These are phyloP conservation scores for Primulina huaijiensis DNA, from an alignment of 257 asterid species.

Conservation along the genomic window DNA sequence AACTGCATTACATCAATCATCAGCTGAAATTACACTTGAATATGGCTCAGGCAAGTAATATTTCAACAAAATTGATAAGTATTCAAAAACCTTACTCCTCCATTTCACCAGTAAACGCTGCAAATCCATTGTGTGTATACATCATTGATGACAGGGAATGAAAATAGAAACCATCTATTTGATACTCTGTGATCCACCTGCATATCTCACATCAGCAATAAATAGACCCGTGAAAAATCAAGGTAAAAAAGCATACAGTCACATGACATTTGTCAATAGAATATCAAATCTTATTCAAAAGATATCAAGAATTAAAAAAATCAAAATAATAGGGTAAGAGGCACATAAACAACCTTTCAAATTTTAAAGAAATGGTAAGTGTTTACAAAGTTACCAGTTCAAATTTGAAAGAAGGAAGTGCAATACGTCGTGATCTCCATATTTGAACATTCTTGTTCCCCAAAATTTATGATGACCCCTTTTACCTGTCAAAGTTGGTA, in stretches of 20 bases:
- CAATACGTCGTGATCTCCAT: conserved; percentile 86
- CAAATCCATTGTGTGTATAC: conserved; percentile 96
- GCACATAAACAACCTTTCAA: conserved; percentile 24
- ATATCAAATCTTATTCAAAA: too few relatives aligned
- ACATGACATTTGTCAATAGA: not conserved
- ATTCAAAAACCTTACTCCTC: conserved; percentile 73
- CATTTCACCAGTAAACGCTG: conserved; percentile 84
- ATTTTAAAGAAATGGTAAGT: conserved; percentile 16
- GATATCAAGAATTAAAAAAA: not conserved
- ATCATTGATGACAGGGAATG: conserved; percentile 95
- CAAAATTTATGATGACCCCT: conserved; percentile 95
- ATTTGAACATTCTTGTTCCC: conserved; percentile 98
- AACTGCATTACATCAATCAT: conserved; percentile 13
- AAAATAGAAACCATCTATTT: conserved; percentile 88
- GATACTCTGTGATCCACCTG: conserved; percentile 99
- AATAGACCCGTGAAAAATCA: conserved; percentile 21
- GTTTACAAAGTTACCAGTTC: conserved; percentile 59
- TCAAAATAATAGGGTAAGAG: conserved; percentile 17
- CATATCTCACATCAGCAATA: conserved; percentile 30
- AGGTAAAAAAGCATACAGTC: conserved; percentile 3
- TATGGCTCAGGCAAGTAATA: conserved; percentile 2
- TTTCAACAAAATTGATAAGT: conserved; percentile 15
- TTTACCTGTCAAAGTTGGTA: conserved; percentile 59
- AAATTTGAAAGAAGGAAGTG: conserved; percentile 98
- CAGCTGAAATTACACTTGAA: conserved; percentile 15